A percentile compares a stretch with the other conserved stretches of the same genome.
Evolutionary conservation across 352 stramenopile species (phyloP).

Genomic region (Nothophytophthora sp.): DNA sequence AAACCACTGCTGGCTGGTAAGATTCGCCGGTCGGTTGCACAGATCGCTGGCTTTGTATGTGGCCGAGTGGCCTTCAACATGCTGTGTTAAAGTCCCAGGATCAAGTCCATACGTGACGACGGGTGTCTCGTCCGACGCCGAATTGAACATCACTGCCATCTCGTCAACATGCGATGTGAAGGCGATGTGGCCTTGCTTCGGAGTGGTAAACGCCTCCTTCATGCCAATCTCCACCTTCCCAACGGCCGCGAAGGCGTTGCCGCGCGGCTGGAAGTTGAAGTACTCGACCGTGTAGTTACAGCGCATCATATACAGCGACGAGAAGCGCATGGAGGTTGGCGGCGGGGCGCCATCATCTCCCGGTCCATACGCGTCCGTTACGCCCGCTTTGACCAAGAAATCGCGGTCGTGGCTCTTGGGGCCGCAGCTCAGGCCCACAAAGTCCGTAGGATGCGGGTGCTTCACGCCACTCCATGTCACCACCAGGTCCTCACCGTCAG

Average conservation of each 20-base stretch:
- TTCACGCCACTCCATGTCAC: constrained; percentile 60
- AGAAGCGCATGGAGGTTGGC: constrained; percentile 54
- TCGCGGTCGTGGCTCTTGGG: constrained; percentile 49
- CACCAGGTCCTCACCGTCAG: constrained; percentile 73
- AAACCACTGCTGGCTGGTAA: constrained; percentile 65
- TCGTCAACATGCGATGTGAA: constrained; percentile 54
- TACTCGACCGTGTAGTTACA: constrained; percentile 72
- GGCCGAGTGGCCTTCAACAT: constrained; percentile 39
- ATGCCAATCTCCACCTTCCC: constrained; percentile 52
- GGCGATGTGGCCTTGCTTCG: constrained; percentile 76
- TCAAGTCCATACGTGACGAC: constrained; percentile 46
- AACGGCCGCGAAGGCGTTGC: constrained; percentile 37
- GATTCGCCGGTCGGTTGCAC: constrained; percentile 63
- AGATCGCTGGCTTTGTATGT: constrained; percentile 74
- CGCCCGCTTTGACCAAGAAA: constrained; percentile 45
- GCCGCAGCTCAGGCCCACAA: constrained; percentile 72
- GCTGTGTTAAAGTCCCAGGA: constrained; percentile 21
- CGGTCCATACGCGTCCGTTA: constrained; percentile 27
- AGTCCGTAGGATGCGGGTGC: constrained; percentile 54
- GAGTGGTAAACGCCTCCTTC: constrained; percentile 50
- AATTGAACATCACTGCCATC: constrained; percentile 85
- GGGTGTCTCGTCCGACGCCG: constrained; percentile 52
- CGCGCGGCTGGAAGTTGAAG: constrained; percentile 52
- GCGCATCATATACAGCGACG: constrained; percentile 75
- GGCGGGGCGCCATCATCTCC: constrained; percentile 18